Base-by-base conservation (phyloP, 1,284 basidiomycete genomes). In the Sanghuangporus sanghuang region DNA sequence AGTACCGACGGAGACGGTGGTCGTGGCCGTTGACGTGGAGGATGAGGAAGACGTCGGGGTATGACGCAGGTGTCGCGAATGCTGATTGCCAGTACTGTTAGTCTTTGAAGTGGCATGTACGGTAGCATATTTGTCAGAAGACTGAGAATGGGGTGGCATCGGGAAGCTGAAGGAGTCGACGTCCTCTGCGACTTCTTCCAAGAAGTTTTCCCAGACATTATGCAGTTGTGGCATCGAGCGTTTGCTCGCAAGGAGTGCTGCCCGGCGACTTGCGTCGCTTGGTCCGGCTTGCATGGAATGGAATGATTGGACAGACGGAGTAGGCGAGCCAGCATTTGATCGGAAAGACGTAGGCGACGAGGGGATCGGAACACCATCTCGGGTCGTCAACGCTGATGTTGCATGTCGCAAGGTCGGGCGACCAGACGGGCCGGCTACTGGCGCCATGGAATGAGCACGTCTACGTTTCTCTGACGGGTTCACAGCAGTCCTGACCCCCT, bases 151-250 rank as follows among this genome's bases (percentile, higher is more conserved):
- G 16, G 60, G 42, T 16, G 27, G 52, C 36, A 53, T 42, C 9
- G 52, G 52, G 23, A 49, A 60, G 27, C 21, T 49, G 32, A 49
- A 58, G 12, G 57, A 63, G 6, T 52, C 40, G 27, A 50, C 56
- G 38, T 62, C 56, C 27, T 65, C 60, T 21, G 60, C 49, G 16
- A 61, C 40, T 55, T 65, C 64, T 40, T 62, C 60, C 16, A 65
- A 56, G 52, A 62, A 65, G 48, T 53, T 48, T 36, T 65, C 64
- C 64, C 64, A 62, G 11, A 65, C 42, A 23, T 62, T 62, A 49
- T 62, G 55, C 44, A 65, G 57, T 39, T 62, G 60, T 32, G 64
- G 64, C 57, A 65, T 23, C 21, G 64, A 65, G 18, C 64, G 61
- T 52, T 65, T 65, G 14, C 59, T 18, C 42, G 38, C 46, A 8